These are phyloP conservation scores for Leucosporidium creatinivorum DNA, from an alignment of 768 basidiomycete species.

Conservation along the genomic window DNA sequence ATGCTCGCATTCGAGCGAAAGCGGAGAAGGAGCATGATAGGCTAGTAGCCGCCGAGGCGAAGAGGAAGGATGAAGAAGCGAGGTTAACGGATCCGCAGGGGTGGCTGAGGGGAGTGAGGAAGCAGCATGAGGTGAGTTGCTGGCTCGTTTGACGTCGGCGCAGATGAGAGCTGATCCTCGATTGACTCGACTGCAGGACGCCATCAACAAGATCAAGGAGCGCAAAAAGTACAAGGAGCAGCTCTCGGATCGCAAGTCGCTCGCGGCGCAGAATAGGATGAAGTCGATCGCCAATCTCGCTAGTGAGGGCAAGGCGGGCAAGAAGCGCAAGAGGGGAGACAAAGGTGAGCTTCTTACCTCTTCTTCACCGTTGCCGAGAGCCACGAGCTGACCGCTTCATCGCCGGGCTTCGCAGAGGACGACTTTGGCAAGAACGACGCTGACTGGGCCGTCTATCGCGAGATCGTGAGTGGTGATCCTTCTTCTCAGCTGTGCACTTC, in stretches of 20 bases:
- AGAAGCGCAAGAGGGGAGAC: conserved; percentile 67
- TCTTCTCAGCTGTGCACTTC: neutral
- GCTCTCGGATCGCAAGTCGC: conserved; percentile 82
- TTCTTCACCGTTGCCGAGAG: neutral
- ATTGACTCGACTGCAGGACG: conserved; percentile 46
- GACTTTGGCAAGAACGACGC: conserved; percentile 84
- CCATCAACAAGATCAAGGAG: conserved; percentile 80
- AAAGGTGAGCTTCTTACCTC: conserved; percentile 52
- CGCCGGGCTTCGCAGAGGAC: conserved; percentile 18
- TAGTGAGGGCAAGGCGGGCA: conserved; percentile 66
- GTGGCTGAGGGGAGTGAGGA: conserved; percentile 67
- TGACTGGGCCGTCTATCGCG: conserved; percentile 96
- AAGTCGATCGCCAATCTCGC: conserved; percentile 89
- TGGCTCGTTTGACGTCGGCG: too few relatives aligned
- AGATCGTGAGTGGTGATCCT: conserved; percentile 59
- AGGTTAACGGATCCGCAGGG: conserved; percentile 60
- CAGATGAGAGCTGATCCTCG: neutral
- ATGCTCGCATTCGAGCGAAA: conserved; percentile 73
- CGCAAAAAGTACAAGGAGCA: conserved; percentile 54
- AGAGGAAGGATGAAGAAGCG: conserved; percentile 64
- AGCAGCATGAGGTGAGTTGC: conserved; percentile 66
- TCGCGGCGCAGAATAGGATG: conserved; percentile 91
- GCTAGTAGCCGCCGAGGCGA: conserved; percentile 49
- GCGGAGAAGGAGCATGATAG: conserved; percentile 81
- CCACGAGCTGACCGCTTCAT: conserved; percentile 1